Evolutionary conservation across 306 rosid species (phyloP), one percentile per base, ranked within the genome.

Genomic region (Trifolium fragiferum): DNA sequence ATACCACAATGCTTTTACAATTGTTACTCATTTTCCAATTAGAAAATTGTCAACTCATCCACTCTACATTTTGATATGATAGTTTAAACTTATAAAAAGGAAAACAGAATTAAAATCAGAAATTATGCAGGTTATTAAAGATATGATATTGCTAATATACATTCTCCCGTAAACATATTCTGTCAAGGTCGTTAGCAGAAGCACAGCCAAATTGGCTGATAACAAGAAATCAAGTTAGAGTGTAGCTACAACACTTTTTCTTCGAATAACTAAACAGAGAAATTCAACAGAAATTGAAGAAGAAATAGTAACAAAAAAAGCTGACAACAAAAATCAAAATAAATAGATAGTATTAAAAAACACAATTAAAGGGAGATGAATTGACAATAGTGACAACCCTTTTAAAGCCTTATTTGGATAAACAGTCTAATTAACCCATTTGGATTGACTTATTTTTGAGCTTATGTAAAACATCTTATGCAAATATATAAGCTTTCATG

Each of bases 31-130:
- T 40, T 11, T 14, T 18, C 33, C 58, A 23, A 67, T 25, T 60
- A 18, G n/a, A 50, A 76, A 59, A 61, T 37, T 0, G 32, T 40
- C 18, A 33, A 65, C n/a, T 32, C 73, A 20, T 69, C 43, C 68
- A 18, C 73, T 6, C 1, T 61, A 51, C 33, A 74, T 62, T 74
- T 75, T 33, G 35, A 74, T 44, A 62, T 16, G 7, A 62, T 62
- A 62, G 15, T 35, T 64, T 44, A 74, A 49, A 35, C 20, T 40
- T 74, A 66, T 43, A 66, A 66, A 70, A 65, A 60, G 33, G 23
- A 16, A 66, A 78, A 66, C 57, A 30, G 19, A 41, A 10, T 47
- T 27, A 66, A 14, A 60, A 13, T 41, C 60, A 74, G 66, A 78
- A 35, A 19, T 47, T 21, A 44, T 23, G 62, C 21, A 35, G 19